These are phyloP conservation scores for Calycina herbarum DNA, from an alignment of 2,329 filamentous ascomycete genomes.

Conservation along the genomic window DNA sequence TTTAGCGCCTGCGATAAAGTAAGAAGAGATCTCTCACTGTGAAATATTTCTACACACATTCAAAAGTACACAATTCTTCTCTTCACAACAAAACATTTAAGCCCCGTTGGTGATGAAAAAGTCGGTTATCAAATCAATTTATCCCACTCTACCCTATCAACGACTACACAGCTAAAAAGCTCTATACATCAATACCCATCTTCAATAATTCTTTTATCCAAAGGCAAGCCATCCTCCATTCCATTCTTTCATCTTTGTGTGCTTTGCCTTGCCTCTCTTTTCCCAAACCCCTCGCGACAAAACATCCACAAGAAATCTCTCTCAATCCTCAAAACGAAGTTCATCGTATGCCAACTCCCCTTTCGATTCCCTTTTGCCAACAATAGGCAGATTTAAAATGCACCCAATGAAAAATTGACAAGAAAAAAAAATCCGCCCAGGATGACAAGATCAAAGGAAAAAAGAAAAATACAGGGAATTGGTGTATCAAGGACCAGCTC, in stretches of 20 bases:
- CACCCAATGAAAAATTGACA: constrained; percentile 6
- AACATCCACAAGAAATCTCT: not conserved
- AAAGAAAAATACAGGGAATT: not conserved
- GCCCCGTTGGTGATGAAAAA: constrained; percentile 14
- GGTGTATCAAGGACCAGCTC: not conserved
- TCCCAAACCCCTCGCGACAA: not conserved
- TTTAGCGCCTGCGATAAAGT: no score
- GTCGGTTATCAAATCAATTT: constrained; percentile 20
- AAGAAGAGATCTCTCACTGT: no score
- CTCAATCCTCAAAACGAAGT: not conserved
- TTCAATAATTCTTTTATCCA: not conserved
- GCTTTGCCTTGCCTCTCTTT: not conserved
- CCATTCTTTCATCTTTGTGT: not conserved
- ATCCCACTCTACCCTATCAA: not conserved
- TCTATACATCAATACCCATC: not conserved
- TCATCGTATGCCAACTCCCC: constrained; percentile 1
- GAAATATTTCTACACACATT: no score
- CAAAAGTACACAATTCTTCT: no score
- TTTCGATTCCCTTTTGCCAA: not conserved
- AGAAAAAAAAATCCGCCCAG: not conserved
- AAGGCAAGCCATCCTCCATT: not conserved
- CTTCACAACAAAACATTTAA: not conserved
- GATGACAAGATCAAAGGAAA: not conserved
- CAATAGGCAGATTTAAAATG: not conserved
- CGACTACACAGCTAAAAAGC: not conserved